A percentile compares a stretch with the other conserved stretches of the same genome.
These are phyloP conservation scores for Quercus bicolor DNA, from an alignment of 306 rosid species.

Conservation along the genomic window DNA sequence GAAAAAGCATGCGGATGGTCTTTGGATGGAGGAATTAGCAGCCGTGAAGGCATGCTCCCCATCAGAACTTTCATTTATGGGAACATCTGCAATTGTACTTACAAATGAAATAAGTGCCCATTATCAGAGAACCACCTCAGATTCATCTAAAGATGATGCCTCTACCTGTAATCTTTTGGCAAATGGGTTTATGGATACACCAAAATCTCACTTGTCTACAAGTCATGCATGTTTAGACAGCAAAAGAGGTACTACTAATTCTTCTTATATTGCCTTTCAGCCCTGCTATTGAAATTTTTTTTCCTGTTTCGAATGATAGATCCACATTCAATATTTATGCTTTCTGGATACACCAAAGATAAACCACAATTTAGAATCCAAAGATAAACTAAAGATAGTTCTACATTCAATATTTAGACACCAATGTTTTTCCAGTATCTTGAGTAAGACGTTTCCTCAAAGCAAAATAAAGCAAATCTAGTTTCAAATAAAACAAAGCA, in stretches of 20 bases:
- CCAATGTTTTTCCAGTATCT: background rate
- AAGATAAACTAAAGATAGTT: too few species aligned
- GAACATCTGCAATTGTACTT: constrained; percentile 45
- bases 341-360: background rate
- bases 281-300: background rate
- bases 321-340: background rate
- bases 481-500: background rate
- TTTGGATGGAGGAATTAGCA: constrained; percentile 55
- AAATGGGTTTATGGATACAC: constrained; percentile 22
- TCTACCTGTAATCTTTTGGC: constrained; percentile 19
- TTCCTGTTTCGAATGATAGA: background rate
- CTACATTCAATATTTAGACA: too few species aligned
- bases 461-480: too few species aligned
- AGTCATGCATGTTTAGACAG: background rate
- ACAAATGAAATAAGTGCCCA: constrained; percentile 32
- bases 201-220: background rate
- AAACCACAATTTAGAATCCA: background rate
- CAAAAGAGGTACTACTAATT: background rate
- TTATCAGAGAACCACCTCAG: constrained; percentile 23
- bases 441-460: background rate
- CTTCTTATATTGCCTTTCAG: background rate
- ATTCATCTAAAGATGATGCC: constrained; percentile 28
- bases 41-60: constrained; percentile 50
- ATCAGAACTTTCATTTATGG: constrained; percentile 35
- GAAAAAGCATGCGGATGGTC: constrained; percentile 50